A percentile compares a stretch with the other conserved stretches of the same genome.
Conservation (phyloP, 140 eudicot species). For the Flaveria floridana region DNA sequence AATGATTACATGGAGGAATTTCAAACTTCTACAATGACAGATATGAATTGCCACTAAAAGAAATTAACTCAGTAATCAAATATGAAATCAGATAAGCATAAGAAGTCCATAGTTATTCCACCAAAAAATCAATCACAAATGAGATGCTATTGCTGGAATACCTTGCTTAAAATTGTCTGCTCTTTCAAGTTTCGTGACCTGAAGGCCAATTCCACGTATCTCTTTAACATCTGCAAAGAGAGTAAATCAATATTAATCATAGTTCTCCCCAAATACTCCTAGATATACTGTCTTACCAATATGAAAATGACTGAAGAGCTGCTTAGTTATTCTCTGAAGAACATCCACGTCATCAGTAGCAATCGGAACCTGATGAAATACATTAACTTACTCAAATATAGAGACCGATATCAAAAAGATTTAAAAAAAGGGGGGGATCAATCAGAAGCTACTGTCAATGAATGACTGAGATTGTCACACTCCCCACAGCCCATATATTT, state of each 20-base stretch:
- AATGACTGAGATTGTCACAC: slow-evolving; percentile 85
- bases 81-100: neutral
- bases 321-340: slow-evolving; percentile 66
- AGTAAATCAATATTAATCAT: neutral
- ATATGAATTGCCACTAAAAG: neutral
- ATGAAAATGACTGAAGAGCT: slow-evolving; percentile 64
- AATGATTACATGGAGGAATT: neutral
- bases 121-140: neutral
- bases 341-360: slow-evolving; percentile 77
- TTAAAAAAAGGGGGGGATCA: neutral
- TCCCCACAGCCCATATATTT: slow-evolving; percentile 93
- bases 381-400: slow-evolving; percentile 17
- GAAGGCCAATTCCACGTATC: slow-evolving; percentile 90
- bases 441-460: slow-evolving; percentile 55
- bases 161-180: slow-evolving; percentile 58
- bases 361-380: slow-evolving; percentile 62
- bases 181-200: slow-evolving; percentile 76
- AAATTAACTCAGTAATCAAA: neutral
- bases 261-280: slow-evolving; percentile 16
- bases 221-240: slow-evolving; percentile 66
- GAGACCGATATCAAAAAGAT: neutral
- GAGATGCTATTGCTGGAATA: slow-evolving; percentile 23
- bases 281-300: slow-evolving; percentile 46
- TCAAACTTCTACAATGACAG: neutral
- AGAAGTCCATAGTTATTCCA: neutral